Evolutionary conservation across 352 stramenopile genomes (phyloP).

Genomic region (Pythium insidiosum): DNA sequence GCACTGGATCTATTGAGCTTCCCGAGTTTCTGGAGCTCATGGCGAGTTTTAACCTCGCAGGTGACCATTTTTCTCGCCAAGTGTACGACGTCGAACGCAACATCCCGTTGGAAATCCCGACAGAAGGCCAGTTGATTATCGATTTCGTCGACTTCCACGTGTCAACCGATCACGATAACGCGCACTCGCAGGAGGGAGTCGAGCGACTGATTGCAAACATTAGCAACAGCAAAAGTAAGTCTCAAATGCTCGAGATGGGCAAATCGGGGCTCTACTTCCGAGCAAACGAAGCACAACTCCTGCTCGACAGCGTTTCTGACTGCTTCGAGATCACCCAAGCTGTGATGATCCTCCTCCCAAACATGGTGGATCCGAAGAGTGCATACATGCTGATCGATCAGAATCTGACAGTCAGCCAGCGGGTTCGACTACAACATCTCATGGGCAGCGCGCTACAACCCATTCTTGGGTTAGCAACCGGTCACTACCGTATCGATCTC

Average conservation of each 20-base stretch:
- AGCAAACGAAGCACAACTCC: slow-evolving; percentile 49
- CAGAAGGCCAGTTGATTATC: slow-evolving; percentile 41
- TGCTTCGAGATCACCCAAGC: slow-evolving; percentile 56
- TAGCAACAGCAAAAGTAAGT: slow-evolving; percentile 64
- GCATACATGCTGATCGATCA: slow-evolving; percentile 54
- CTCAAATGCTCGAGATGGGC: slow-evolving; percentile 72
- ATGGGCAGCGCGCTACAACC: slow-evolving; percentile 50
- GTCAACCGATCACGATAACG: slow-evolving; percentile 50
- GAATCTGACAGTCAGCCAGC: slow-evolving; percentile 40
- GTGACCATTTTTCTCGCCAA: slow-evolving; percentile 31
- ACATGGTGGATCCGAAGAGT: slow-evolving; percentile 66
- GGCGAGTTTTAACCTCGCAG: slow-evolving; percentile 49
- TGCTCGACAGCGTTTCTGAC: slow-evolving; percentile 58
- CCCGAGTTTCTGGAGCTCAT: slow-evolving; percentile 79
- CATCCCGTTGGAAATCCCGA: slow-evolving; percentile 48
- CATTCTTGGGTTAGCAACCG: slow-evolving; percentile 49
- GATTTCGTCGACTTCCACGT: slow-evolving; percentile 79
- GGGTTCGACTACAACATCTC: slow-evolving; percentile 56
- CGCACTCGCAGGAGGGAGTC: slow-evolving; percentile 55
- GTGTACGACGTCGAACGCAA: slow-evolving; percentile 63
- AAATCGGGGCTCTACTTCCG: slow-evolving; percentile 70
- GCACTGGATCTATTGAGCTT: slow-evolving; percentile 59
- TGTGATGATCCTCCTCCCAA: slow-evolving; percentile 51
- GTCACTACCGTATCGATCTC: slow-evolving; percentile 66
- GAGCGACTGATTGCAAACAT: slow-evolving; percentile 76